phyloP scores from a whole-genome alignment of 208 protist genomes.

The Angomonas ambiguus region DNA sequence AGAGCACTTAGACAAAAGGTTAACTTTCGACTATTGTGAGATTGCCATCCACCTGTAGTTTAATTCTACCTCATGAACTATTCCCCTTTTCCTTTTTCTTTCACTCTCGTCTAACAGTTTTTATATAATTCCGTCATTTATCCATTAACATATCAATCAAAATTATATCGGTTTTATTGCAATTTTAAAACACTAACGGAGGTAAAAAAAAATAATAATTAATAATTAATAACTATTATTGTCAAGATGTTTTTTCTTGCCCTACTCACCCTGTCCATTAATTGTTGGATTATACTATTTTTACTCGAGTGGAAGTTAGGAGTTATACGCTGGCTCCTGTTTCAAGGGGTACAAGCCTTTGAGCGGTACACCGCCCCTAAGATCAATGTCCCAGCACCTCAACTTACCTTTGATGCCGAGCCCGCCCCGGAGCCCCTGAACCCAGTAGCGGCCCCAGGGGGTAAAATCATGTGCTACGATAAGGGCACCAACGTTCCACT shows the following conservation, averaged over 20 bases:
- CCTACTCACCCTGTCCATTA: conserved; percentile 25
- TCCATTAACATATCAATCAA: background rate
- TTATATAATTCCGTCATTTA: background rate
- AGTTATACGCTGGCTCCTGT: conserved; percentile 40
- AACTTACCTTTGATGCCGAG: conserved; percentile 39
- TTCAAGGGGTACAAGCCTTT: conserved; percentile 34
- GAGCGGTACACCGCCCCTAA: conserved; percentile 79
- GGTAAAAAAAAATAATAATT: conserved; percentile 13
- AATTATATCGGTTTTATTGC: background rate
- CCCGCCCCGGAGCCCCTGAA: conserved; percentile 53
- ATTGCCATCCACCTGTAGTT: too few relatives aligned
- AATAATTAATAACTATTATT: conserved; percentile 7
- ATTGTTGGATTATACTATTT: conserved; percentile 32
- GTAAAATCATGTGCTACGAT: conserved; percentile 86
- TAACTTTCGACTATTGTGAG: too few relatives aligned
- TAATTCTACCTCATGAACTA: too few relatives aligned
- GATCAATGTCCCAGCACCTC: conserved; percentile 65
- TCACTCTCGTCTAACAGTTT: background rate
- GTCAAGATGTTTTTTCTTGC: background rate
- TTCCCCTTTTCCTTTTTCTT: background rate
- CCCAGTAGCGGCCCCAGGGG: conserved; percentile 58
- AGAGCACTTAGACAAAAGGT: too few relatives aligned
- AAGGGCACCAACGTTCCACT: conserved; percentile 79
- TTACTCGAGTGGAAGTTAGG: conserved; percentile 60
- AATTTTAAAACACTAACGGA: background rate